Conservation (phyloP, 306 rosid genomes). For the Vicia villosa region DNA sequence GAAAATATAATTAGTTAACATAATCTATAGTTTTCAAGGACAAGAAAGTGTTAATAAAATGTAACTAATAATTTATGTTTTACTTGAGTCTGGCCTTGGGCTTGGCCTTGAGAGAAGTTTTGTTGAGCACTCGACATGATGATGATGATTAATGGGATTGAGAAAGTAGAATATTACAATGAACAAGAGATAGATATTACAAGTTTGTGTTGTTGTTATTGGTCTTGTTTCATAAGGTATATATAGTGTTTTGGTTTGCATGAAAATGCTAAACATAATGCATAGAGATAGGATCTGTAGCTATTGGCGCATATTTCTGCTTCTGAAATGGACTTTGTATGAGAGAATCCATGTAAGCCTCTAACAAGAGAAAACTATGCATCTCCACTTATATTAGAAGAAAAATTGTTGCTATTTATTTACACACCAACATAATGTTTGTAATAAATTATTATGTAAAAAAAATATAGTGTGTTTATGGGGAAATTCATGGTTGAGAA, state of each 20-base stretch:
- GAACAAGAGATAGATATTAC: neutral
- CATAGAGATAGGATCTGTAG: constrained; percentile 29
- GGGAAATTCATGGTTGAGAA: no score
- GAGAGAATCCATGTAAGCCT: constrained; percentile 2
- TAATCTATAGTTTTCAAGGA: neutral
- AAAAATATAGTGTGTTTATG: no score
- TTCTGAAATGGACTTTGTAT: constrained; percentile 29
- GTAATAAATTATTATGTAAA: no score
- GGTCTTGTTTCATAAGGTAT: constrained; percentile 1
- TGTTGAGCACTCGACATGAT: constrained; percentile 62
- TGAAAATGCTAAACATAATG: neutral
- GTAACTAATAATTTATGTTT: neutral
- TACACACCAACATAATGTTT: no score
- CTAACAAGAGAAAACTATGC: constrained; percentile 12
- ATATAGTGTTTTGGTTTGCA: constrained; percentile 31
- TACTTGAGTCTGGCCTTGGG: constrained; percentile 37
- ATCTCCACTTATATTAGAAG: neutral
- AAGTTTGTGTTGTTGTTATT: neutral
- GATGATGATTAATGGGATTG: neutral
- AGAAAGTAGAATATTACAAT: neutral
- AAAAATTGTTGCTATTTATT: no score
- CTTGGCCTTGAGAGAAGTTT: constrained; percentile 6
- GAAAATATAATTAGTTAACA: neutral
- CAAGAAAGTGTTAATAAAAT: neutral
- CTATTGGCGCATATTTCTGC: constrained; percentile 38